Evolutionary conservation across 805 yeast species (phyloP), one percentile per base, ranked within the genome.

Genomic region (Millerozyma miso): DNA sequence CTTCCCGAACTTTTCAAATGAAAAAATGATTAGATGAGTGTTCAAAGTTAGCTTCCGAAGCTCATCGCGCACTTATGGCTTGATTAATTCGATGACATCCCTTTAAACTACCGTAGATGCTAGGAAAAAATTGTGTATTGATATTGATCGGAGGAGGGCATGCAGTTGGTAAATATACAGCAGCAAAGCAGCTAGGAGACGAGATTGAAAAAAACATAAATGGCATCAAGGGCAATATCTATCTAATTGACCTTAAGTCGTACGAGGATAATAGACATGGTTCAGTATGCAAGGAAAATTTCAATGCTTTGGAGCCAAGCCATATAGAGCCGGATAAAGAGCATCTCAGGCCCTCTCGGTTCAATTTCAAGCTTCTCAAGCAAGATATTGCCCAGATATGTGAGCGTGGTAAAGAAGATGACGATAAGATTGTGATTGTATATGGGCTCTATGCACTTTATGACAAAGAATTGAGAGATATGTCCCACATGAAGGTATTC

Each of bases 361-460:
- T 66, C 50, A 61, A 69, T 40, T 74, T 72, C 44, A 56, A 33
- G 16, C 44, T 48, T 31, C 46, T 62, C 31, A 57, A 59, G 52
- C 20, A 49, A 38, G 51, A 51, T 31, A 38, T 62, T 6, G 17
- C 14, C 14, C 7, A 32, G 4, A 15, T 17, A n/a, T 8, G 20
- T 12, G 14, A 39, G 43, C 31, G 18, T 18, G 32, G 20, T 18
- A 5, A 3, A 14, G 19, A 19, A 13, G 5, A 2, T 59, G 58
- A 29, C 7, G n/a, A 6, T 32, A 60, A 53, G 41, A 52, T 68
- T 31, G 50, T 60, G 35, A 51, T 89, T 4, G 74, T 88, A 1
- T 82, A 82, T 47, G 97, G 98, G 2, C 66, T 84, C 15, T 90
- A 90, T 56, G 91, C 96, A 0, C 68, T 90, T 18, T 85, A 79